Base-by-base conservation (phyloP, 305 asterid genomes). In the Rubia peregrina region DNA sequence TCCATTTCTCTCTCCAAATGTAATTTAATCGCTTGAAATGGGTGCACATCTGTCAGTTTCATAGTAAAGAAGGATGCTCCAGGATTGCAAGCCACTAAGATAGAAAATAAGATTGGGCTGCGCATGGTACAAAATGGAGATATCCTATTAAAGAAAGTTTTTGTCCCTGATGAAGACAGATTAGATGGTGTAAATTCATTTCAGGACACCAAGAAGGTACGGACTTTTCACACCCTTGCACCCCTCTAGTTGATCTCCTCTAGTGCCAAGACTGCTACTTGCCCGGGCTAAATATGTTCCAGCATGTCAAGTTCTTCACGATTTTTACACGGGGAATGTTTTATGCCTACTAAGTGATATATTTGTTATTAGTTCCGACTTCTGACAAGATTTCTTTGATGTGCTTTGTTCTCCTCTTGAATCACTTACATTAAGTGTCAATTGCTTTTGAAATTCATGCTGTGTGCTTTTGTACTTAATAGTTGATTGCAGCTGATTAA, bases 101-200 rank as follows among this genome's bases (percentile, higher is more conserved):
- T 94, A 26, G 97, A 87, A 53, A 94, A 91, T 78, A 94, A 94
- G 83, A 90, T 91, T 67, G 99, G 98, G 51, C 80, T 94, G 36
- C 84, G 99, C 76, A 88, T 87, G 4, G 97, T 94, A 75, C 99
- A 94, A 81, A 91, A 94, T 74, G 98, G 98, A 72, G 98, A 91
- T 81, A 90, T 94, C 80, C 78, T 94, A 43, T 55, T 94, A 84
- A 84, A 90, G 74, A 84, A 77, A 21, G 95, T 90, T 59, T 94
- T 89, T 78, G 89, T 94, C 73, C 97, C 97, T 63, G 97, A 94
- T 60, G 98, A 91, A 78, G 98, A 90, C 82, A 88, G 91, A 79
- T 85, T 94, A 55, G 82, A 93, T 36, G 98, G 95, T 75, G 94
- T 90, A 61, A 86, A 88, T 73, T 94, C 99, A 63, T 94, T 91